These are phyloP conservation scores for Aureobasidium sp. DNA, from an alignment of 2,329 filamentous ascomycete species.

Conservation along the genomic window DNA sequence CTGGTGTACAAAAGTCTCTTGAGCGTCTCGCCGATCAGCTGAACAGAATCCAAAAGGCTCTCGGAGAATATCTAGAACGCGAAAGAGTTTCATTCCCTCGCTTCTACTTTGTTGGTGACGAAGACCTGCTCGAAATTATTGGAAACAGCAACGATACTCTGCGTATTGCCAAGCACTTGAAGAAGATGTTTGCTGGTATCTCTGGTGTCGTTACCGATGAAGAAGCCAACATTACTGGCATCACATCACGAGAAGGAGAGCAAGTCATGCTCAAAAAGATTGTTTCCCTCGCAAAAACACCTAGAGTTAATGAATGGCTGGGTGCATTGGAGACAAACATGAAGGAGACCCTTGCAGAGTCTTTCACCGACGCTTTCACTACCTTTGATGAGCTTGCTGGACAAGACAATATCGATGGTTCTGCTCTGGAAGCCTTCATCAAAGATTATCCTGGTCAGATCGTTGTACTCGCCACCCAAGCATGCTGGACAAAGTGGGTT, in stretches of 20 bases:
- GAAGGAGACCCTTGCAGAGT: constrained; percentile 86
- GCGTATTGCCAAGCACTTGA: constrained; percentile 95
- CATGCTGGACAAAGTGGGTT: constrained; percentile 84
- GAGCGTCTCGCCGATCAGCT: constrained; percentile 93
- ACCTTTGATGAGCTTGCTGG: constrained; percentile 74
- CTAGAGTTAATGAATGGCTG: constrained; percentile 99
- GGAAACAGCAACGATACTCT: constrained; percentile 97
- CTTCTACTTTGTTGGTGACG: constrained; percentile 99
- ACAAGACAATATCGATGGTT: constrained; percentile 59
- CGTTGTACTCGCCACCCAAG: constrained; percentile 88
- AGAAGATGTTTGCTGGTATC: constrained; percentile 99
- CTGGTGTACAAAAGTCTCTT: constrained; percentile 89
- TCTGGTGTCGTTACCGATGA: constrained; percentile 88
- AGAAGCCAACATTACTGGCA: constrained; percentile 78
- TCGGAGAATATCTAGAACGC: constrained; percentile 96
- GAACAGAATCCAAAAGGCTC: constrained; percentile 98
- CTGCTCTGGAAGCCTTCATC: constrained; percentile 71
- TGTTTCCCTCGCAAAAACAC: constrained; percentile 86
- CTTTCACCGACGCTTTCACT: constrained; percentile 77
- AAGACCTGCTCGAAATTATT: constrained; percentile 97
- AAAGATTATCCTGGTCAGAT: constrained; percentile 83
- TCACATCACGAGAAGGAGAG: constrained; percentile 93
- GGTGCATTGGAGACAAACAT: constrained; percentile 84
- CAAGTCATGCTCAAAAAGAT: constrained; percentile 79
- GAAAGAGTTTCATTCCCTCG: constrained; percentile 95